phyloP scores from a whole-genome alignment of 192 early-diverging fungal species.

The Funneliformis geosporum region DNA sequence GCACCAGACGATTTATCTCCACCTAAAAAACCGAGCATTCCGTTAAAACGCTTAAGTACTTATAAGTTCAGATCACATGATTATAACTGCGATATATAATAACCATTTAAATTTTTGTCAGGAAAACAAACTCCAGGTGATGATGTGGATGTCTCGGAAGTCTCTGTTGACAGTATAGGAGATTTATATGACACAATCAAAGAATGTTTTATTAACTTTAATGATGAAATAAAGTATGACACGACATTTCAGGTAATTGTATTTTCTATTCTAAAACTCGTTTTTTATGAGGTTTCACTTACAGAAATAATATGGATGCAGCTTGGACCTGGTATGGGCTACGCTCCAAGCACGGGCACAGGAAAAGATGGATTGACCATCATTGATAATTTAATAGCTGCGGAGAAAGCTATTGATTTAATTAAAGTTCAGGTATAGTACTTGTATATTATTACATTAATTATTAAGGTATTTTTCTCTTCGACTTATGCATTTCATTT shows the following conservation, averaged over 20 bases:
- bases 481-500: not conserved
- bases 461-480: not conserved
- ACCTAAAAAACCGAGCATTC: not conserved
- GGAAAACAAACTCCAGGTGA: no score
- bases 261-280: not conserved
- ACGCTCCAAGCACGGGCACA: conserved; percentile 14
- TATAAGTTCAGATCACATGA: no score
- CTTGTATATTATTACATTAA: not conserved
- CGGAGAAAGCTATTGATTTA: not conserved
- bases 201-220: not conserved
- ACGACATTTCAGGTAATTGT: conserved; percentile 9
- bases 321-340: conserved; percentile 31
- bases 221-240: not conserved
- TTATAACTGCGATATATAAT: no score
- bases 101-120: no score
- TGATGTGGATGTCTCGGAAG: not conserved
- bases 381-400: not conserved
- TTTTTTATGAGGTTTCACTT: not conserved
- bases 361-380: conserved; percentile 22
- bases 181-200: not conserved
- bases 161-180: not conserved
- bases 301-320: not conserved
- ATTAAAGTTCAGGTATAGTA: conserved; percentile 15
- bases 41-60: no score
- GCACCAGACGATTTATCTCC: not conserved